phyloP scores from a whole-genome alignment of 2,329 filamentous ascomycete species.

The Didymella keratinophila region DNA sequence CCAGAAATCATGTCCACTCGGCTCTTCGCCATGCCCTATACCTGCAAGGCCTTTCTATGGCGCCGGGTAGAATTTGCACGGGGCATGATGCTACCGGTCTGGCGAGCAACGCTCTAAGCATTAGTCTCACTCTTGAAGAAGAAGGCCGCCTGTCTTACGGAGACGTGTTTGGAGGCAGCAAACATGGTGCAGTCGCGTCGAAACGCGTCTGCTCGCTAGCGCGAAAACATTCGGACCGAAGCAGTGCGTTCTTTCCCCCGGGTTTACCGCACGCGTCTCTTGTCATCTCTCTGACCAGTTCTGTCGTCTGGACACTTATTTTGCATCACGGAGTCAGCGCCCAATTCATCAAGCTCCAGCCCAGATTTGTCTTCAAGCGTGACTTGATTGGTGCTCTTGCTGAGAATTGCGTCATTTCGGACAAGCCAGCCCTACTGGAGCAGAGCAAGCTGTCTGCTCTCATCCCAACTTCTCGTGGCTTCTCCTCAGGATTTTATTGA shows the following conservation, averaged over 20 bases:
- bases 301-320: not conserved
- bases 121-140: not conserved
- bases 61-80: not conserved
- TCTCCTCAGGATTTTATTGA: too few relatives aligned
- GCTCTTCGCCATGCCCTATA: not conserved
- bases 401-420: not conserved
- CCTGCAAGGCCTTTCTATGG: not conserved
- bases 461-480: too few relatives aligned
- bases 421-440: not conserved
- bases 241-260: not conserved
- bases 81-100: not conserved
- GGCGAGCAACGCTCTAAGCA: too few relatives aligned
- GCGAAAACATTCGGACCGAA: constrained; percentile 1
- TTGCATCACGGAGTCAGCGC: not conserved
- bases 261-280: not conserved
- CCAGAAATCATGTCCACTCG: not conserved
- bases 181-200: constrained; percentile 11
- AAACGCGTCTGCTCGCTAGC: constrained; percentile 8
- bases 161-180: not conserved
- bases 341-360: not conserved
- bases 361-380: not conserved
- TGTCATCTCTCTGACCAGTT: not conserved
- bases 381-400: not conserved
- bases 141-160: not conserved
- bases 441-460: not conserved